Evolutionary conservation across 1,139 yeast genomes (phyloP).

Genomic region (Saccharomyces hybrid): DNA sequence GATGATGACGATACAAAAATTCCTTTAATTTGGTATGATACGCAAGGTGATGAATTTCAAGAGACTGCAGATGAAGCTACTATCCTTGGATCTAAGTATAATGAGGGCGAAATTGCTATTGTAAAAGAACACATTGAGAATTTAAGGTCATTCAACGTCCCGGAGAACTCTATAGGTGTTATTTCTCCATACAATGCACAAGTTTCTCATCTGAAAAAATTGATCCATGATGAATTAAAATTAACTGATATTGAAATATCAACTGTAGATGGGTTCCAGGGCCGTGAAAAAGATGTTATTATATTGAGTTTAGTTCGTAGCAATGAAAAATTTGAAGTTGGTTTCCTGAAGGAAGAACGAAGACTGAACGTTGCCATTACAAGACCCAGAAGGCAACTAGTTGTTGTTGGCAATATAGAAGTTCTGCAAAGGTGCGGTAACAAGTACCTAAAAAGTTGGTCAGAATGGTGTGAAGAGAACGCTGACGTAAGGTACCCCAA

Average conservation of each 20-base stretch:
- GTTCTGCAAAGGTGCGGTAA: slow-evolving; percentile 40
- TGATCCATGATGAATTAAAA: slow-evolving; percentile 38
- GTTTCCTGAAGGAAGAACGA: slow-evolving; percentile 65
- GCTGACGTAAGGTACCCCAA: slow-evolving; percentile 69
- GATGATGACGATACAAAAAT: slow-evolving; percentile 37
- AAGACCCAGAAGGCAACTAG: slow-evolving; percentile 77
- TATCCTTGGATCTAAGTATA: slow-evolving; percentile 39
- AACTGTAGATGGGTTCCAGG: slow-evolving; percentile 90
- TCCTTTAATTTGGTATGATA: slow-evolving; percentile 75
- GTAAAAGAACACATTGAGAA: slow-evolving; percentile 49
- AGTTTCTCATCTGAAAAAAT: slow-evolving; percentile 51
- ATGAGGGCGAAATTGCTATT: slow-evolving; percentile 63
- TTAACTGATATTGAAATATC: slow-evolving; percentile 52
- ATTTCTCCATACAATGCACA: slow-evolving; percentile 91
- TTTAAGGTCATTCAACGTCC: slow-evolving; percentile 44
- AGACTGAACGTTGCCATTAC: slow-evolving; percentile 88
- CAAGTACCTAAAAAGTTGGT: slow-evolving; percentile 58
- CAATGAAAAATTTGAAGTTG: slow-evolving; percentile 57
- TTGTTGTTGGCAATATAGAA: slow-evolving; percentile 82
- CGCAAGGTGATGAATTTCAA: slow-evolving; percentile 81
- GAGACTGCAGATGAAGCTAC: slow-evolving; percentile 43
- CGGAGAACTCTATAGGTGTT: slow-evolving; percentile 56
- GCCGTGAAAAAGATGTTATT: slow-evolving; percentile 82
- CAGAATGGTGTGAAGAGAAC: slow-evolving; percentile 57
- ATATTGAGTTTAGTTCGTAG: slow-evolving; percentile 76